Evolutionary conservation across 2,329 filamentous ascomycete genomes (phyloP).

Genomic region (Neofusicoccum cordaticola): DNA sequence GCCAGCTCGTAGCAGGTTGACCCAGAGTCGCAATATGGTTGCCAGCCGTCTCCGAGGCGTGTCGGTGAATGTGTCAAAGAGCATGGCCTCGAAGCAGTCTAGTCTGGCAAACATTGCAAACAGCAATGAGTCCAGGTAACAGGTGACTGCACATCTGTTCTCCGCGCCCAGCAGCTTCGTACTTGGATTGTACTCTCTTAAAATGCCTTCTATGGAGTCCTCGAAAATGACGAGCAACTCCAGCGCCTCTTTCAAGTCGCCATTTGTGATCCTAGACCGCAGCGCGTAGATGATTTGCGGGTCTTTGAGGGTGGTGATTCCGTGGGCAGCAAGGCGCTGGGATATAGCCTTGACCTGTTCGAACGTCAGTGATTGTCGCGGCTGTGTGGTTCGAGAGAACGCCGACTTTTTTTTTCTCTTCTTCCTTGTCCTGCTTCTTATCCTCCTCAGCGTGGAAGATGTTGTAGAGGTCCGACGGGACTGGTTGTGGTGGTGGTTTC

Average conservation of each 20-base stretch:
- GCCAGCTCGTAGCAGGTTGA: slow-evolving; percentile 84
- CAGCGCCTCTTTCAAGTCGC: slow-evolving; percentile 71
- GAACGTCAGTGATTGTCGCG: background rate
- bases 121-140: slow-evolving; percentile 85
- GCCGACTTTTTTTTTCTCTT: slow-evolving; percentile 47
- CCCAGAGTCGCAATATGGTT: slow-evolving; percentile 81
- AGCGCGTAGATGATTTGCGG: slow-evolving; percentile 63
- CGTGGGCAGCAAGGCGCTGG: slow-evolving; percentile 50
- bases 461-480: slow-evolving; percentile 53
- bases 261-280: slow-evolving; percentile 61
- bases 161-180: slow-evolving; percentile 77
- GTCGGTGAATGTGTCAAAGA: slow-evolving; percentile 75
- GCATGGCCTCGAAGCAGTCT: slow-evolving; percentile 87
- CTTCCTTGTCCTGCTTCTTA: slow-evolving; percentile 56
- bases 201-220: slow-evolving; percentile 74
- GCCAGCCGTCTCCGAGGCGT: slow-evolving; percentile 70
- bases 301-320: slow-evolving; percentile 57
- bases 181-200: slow-evolving; percentile 70
- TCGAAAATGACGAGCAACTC: slow-evolving; percentile 75
- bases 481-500: slow-evolving; percentile 1
- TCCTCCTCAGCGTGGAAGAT: slow-evolving; percentile 63
- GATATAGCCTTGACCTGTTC: slow-evolving; percentile 52
- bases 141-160: slow-evolving; percentile 85
- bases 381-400: slow-evolving; percentile 20
- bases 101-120: slow-evolving; percentile 95